Base-by-base conservation (phyloP, 129 eudicot genomes). In the Escallonia herrerae region DNA sequence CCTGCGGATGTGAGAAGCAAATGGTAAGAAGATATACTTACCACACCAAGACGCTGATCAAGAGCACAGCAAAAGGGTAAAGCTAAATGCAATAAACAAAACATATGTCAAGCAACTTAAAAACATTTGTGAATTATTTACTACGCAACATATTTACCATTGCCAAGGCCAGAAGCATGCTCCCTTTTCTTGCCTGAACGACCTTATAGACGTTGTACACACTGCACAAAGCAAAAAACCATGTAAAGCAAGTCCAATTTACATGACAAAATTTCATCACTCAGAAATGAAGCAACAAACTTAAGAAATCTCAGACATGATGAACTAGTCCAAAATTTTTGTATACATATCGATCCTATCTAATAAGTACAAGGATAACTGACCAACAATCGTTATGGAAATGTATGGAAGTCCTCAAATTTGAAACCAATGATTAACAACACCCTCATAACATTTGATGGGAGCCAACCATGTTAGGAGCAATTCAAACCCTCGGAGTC, bases 101-200 rank as follows among this genome's bases (percentile, higher is more conserved):
- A 42, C 39, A 50, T 43, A 8, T 15, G 57, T 61, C 71, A 63
- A 65, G 76, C 56, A 69, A 47, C 48, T 38, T 44, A 38, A 52
- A 66, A 43, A 7, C 62, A 6, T 22, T 61, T 61, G 63, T 39
- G 40, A 41, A 73, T 22, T 71, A 50, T 57, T 12, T 47, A 65
- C 40, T 4, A 38, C 5, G 63, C 3, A 54, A 67, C 8, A 68
- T 14, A 37, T 50, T 60, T 82, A 94, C 99, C 99, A 94, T 94
- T 49, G 97, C 99, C 70, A 94, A 76, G 63, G 97, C 99, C 15
- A 71, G 76, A 54, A 84, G 73, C 95, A 94, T 86, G 85, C 85
- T 94, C 76, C 95, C 97, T 76, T 86, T 94, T 64, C 87, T 94
- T 56, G 95, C 77, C 68, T 73, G 80, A 58, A 94, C 95, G 69